phyloP scores from a whole-genome alignment of 2,329 filamentous ascomycete species.

The Neonectria faginata region DNA sequence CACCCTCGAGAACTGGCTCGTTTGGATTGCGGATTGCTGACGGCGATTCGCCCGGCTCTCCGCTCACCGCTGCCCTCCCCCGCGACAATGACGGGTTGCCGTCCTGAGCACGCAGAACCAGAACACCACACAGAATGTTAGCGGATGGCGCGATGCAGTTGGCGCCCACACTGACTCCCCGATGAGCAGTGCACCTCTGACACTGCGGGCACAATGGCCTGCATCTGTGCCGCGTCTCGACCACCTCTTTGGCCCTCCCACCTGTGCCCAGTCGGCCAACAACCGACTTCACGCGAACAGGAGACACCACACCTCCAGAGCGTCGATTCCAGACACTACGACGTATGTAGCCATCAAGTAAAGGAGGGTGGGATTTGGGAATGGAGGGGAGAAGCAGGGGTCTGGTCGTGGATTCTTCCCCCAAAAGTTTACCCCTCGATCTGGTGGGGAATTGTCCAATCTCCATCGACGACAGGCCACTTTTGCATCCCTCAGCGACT shows the following conservation, averaged over 20 bases:
- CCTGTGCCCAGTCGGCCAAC: constrained; percentile 30
- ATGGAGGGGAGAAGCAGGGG: constrained; percentile 25
- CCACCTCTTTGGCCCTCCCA: constrained; percentile 10
- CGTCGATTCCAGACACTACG: not conserved
- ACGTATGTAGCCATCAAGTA: constrained; percentile 10
- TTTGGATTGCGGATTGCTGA: constrained; percentile 22
- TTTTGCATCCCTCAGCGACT: constrained; percentile 31
- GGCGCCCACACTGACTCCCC: constrained; percentile 22
- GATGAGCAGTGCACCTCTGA: constrained; percentile 18
- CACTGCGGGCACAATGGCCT: constrained; percentile 17
- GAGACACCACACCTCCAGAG: constrained; percentile 1
- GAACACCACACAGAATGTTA: constrained; percentile 21
- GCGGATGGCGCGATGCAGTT: constrained; percentile 32
- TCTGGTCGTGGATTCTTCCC: constrained; percentile 23
- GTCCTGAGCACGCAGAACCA: constrained; percentile 16
- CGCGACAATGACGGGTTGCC: constrained; percentile 30
- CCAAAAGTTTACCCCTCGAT: constrained; percentile 41
- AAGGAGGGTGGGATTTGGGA: constrained; percentile 21
- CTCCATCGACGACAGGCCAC: constrained; percentile 43
- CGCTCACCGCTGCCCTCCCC: constrained; percentile 44
- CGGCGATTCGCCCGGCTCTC: constrained; percentile 31
- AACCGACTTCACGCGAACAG: constrained; percentile 20
- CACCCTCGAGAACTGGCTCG: constrained; percentile 20
- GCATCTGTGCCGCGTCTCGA: constrained; percentile 6
- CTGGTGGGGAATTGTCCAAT: constrained; percentile 46